Conservation (phyloP, 1,139 yeast genomes). For the Blastobotrys apis region DNA sequence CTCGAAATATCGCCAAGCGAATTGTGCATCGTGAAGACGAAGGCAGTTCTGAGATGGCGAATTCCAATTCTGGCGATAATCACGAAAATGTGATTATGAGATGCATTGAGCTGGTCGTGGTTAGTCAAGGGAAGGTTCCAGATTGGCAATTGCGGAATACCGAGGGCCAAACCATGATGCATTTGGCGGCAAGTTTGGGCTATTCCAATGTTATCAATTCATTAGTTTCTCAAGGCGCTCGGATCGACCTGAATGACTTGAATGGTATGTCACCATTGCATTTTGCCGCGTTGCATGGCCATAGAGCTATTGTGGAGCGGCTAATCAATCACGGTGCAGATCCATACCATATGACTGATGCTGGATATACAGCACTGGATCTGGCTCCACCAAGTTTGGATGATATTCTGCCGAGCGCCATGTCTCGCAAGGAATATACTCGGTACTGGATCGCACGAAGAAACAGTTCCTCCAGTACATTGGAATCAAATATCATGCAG, state of each 20-base stretch:
- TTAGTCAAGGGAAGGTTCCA: conserved; percentile 33
- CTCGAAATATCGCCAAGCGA: conserved; percentile 81
- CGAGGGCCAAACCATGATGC: conserved; percentile 85
- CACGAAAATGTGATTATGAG: conserved; percentile 28
- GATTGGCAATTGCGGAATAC: conserved; percentile 77
- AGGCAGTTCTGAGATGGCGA: conserved; percentile 1
- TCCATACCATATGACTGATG: conserved; percentile 50
- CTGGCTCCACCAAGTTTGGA: conserved; percentile 57
- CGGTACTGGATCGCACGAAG: conserved; percentile 16
- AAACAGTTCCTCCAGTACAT: conserved; percentile 22
- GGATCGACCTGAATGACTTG: conserved; percentile 66
- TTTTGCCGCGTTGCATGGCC: conserved; percentile 75
- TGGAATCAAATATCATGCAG: conserved; percentile 17
- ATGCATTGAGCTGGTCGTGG: conserved; percentile 27
- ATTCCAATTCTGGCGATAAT: conserved; percentile 16
- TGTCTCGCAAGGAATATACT: conserved; percentile 28
- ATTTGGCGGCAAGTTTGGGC: conserved; percentile 74
- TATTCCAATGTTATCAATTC: conserved; percentile 58
- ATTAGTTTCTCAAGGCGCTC: conserved; percentile 73
- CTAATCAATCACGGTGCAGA: conserved; percentile 55
- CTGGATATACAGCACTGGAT: conserved; percentile 46
- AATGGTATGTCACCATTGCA: conserved; percentile 87
- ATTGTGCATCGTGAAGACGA: conserved; percentile 45
- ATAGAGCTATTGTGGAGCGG: conserved; percentile 54
- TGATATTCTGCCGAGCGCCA: conserved; percentile 30